phyloP scores from a whole-genome alignment of 257 asterid species.

The Rubia yunnanensis region DNA sequence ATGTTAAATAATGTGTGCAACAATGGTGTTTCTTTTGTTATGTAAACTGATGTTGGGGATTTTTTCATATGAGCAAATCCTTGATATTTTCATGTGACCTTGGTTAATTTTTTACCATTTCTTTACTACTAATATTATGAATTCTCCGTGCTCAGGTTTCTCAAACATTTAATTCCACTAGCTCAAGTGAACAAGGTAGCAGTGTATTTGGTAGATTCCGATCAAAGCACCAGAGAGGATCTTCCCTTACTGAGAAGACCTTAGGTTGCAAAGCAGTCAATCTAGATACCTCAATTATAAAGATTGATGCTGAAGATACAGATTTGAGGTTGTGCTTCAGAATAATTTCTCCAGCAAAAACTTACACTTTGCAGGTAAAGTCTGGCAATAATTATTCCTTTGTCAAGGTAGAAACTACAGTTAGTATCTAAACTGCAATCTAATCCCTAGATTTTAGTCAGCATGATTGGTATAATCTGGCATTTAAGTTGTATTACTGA shows the following conservation, averaged over 20 bases:
- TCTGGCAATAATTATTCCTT: background rate
- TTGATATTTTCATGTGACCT: background rate
- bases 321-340: conserved; percentile 94
- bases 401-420: background rate
- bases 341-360: conserved; percentile 78
- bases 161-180: conserved; percentile 43
- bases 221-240: conserved; percentile 46
- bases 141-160: conserved; percentile 44
- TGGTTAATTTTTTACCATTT: background rate
- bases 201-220: conserved; percentile 88
- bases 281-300: conserved; percentile 81
- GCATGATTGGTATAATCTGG: background rate
- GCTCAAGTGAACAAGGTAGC: conserved; percentile 47
- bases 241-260: conserved; percentile 55
- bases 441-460: background rate
- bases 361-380: conserved; percentile 80
- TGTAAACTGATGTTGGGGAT: no score
- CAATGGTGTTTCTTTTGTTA: background rate
- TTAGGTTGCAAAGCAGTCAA: conserved; percentile 73
- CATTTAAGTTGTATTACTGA: no score
- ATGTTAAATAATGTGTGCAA: background rate
- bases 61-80: background rate
- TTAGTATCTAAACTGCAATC: background rate
- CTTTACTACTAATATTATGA: background rate
- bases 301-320: conserved; percentile 88